Percentiles rank a stretch among this genome's conserved stretches.
phyloP scores from a whole-genome alignment of 2,329 filamentous ascomycete species.

The Colletotrichum theobromicola region DNA sequence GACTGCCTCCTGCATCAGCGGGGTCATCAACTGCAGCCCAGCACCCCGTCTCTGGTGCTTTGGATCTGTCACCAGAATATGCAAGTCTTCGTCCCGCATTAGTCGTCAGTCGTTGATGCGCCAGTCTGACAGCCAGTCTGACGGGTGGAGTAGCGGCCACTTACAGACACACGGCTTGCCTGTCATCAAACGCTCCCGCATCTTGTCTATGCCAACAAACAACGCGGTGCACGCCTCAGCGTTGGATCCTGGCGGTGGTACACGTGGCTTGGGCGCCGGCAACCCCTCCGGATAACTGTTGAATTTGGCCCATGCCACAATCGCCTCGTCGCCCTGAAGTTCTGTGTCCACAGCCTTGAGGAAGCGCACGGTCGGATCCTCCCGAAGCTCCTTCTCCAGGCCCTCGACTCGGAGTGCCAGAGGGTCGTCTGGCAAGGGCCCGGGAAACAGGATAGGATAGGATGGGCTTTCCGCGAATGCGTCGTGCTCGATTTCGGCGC shows the following conservation, averaged over 20 bases:
- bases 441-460: constrained; percentile 29
- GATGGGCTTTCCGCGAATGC: constrained; percentile 5
- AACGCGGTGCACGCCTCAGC: constrained; percentile 36
- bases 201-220: constrained; percentile 33
- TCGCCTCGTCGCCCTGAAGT: constrained; percentile 26
- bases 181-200: constrained; percentile 33
- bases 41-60: constrained; percentile 40
- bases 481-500: constrained; percentile 14
- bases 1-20: constrained; percentile 40
- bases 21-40: constrained; percentile 36
- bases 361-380: constrained; percentile 12
- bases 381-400: constrained; percentile 22
- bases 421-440: constrained; percentile 30
- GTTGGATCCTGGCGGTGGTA: constrained; percentile 34
- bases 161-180: constrained; percentile 40
- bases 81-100: constrained; percentile 33
- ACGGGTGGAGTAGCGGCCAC: constrained; percentile 15
- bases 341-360: constrained; percentile 22
- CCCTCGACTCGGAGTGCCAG: constrained; percentile 26
- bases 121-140: background rate
- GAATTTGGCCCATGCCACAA: constrained; percentile 41
- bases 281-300: constrained; percentile 33
- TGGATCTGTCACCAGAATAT: constrained; percentile 41
- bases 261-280: constrained; percentile 25
- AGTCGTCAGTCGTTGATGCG: background rate